These are phyloP conservation scores for Cryptosporidium meleagridis DNA, from an alignment of 169 alveolate species.

Conservation along the genomic window DNA sequence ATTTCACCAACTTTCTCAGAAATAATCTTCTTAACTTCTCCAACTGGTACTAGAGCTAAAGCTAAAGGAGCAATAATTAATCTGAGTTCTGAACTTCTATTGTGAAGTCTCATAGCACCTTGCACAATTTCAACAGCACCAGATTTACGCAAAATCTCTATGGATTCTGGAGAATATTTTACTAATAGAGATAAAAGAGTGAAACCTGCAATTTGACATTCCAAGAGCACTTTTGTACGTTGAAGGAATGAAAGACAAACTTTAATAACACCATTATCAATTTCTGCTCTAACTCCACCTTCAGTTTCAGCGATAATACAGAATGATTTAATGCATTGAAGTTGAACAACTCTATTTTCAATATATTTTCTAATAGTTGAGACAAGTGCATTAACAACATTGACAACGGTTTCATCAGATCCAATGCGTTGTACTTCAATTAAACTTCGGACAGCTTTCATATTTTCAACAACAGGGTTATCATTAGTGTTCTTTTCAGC, in stretches of 20 bases:
- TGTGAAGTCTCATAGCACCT: conserved; percentile 88
- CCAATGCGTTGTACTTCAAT: conserved; percentile 55
- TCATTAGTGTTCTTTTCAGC: conserved; percentile 65
- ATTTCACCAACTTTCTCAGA: conserved; percentile 84
- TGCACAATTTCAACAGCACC: conserved; percentile 77
- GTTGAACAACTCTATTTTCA: conserved; percentile 67
- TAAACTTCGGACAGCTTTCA: conserved; percentile 65
- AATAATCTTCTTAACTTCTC: conserved; percentile 86
- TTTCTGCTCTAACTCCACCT: conserved; percentile 50
- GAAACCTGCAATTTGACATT: conserved; percentile 72
- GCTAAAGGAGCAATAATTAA: conserved; percentile 87
- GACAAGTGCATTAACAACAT: conserved; percentile 63
- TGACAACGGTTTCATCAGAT: conserved; percentile 14
- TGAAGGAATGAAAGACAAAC: conserved; percentile 70
- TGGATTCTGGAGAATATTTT: conserved; percentile 51
- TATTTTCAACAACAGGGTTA: conserved; percentile 67
- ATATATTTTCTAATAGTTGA: conserved; percentile 61
- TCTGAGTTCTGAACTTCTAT: conserved; percentile 84
- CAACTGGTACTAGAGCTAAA: conserved; percentile 90
- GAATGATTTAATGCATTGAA: conserved; percentile 56
- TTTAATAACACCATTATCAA: conserved; percentile 64
- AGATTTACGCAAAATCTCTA: conserved; percentile 55
- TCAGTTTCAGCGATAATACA: conserved; percentile 53
- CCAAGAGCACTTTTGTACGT: conserved; percentile 58
- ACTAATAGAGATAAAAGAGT: conserved; percentile 45